Base-by-base conservation (phyloP, 2,329 filamentous ascomycete genomes). In the Coniella vitis region DNA sequence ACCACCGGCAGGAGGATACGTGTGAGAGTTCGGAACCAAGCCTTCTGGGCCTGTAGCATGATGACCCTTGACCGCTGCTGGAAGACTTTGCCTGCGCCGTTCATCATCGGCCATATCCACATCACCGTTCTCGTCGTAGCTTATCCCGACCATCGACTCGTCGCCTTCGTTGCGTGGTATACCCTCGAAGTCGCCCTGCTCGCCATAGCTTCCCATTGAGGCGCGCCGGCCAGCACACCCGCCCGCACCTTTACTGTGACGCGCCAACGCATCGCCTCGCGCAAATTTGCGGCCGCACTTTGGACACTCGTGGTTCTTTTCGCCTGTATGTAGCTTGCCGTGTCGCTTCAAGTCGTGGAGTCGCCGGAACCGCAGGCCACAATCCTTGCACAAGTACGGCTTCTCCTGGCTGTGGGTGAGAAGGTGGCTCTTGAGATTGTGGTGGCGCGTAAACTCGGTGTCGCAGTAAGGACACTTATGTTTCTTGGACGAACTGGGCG, bases 391-490 rank as follows among this genome's bases (percentile, higher is more conserved):
- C 22, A 93, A 81, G 62, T 93, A 98, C 0, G 93, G 93, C 68
- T 98, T 98, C 67, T 98, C 93, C 73, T 98, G 91, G 61, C 90
- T 96, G 67, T 97, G 93, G 0, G 93, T 97, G 63, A 98, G 79
- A 49, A 98, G 78, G 69, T 98, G 93, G 58, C 90, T 96, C 70
- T 97, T 98, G 22, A 97, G 78, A 61, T 98, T 97, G 65, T 97
- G 93, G 63, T 97, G 93, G 38, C 93, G 82, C 22, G 93, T 98
- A 59, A 98, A 98, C 61, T 95, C 93, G 4, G 93, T 96, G 35
- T 89, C 82, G 73, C 93, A 98, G 65, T 95, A 95, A 1, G 89
- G 91, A 62, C 93, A 98, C 66, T 93, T 95, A 71, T 98, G 91
- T 61, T 93, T 91, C 70, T 95, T 96, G 45, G 69, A 68, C 21